Evolutionary conservation across 495 filamentous ascomycete genomes (phyloP), one percentile per base, ranked within the genome.

Genomic region (Neurospora tetraspora): DNA sequence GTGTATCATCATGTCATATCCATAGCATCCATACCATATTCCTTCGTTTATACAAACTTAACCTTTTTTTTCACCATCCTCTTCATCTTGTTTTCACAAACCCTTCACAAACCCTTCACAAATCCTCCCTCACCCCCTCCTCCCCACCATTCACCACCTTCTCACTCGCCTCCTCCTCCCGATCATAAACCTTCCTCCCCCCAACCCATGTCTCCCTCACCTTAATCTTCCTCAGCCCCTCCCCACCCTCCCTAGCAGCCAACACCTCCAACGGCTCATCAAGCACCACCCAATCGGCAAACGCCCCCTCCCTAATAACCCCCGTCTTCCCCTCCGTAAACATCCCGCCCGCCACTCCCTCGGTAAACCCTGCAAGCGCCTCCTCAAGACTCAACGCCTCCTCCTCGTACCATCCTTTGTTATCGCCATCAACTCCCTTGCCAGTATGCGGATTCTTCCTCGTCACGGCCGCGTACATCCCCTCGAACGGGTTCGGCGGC

Each of bases 181-280:
- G 77, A 20, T 47, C 23, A 73, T 84, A 85, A 0, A 85, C 84
- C 70, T 47, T 80, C 77, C 53, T 80, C 2, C 89, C 89, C 2
- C 76, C 88, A 69, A 91, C 86, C 89, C 89, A 91, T 5, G 89
- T 91, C 82, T 91, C 89, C 72, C 77, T 80, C 0, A 91, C 88
- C 65, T 74, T 82, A 47, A 89, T 73, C 9, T 75, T 77, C 68
- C 85, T 83, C 73, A 90, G 71, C 23, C 78, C 80, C 75, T 88
- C 85, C 61, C 82, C 47, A 11, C 80, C 77, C 38, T 80, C 68
- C 11, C 20, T 31, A 34, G 27, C 27, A 16, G 53, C 53, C 27
- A 65, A 65, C 40, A 73, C 70, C 70, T 80, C 80, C 42, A 83
- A 68, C 31, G 78, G 87, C 74, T 79, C 74, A 71, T 90, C 86